Evolutionary conservation across 257 asterid species (phyloP), one percentile per base, ranked within the genome.

Genomic region (Nicotiana otophora): DNA sequence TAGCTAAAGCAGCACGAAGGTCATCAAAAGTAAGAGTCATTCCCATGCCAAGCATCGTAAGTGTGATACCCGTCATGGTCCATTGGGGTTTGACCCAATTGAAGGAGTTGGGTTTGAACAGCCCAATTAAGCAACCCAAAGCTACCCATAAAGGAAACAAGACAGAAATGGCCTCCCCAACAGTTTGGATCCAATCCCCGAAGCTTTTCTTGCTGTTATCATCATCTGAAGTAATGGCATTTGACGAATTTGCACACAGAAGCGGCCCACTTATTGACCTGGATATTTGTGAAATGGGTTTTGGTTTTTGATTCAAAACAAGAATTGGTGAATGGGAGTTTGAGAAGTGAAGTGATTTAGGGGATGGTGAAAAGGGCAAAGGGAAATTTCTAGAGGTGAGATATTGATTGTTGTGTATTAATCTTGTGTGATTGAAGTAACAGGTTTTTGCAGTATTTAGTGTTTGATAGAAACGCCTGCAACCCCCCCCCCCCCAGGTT

Each of bases 31-130:
- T 92, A 75, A 93, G 86, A 14, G 98, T 93, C 98, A 95, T 95
- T 68, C 98, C 98, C 98, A 95, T 93, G 10, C 98, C 98, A 57
- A 95, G 97, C 98, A 95, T 95, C 67, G 97, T 95, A 82, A 95
- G 54, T 48, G 97, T 93, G 84, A 95, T 86, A 66, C 98, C 98
- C 95, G 89, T 88, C 76, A 93, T n/a, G 30, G 94, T 93, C 98
- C 92, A 95, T 84, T 87, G 83, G 42, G 96, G 98, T 83, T 89
- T 87, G 61, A 95, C 96, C 98, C 98, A 95, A 83, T 80, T 87
- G 87, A 84, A 95, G 16, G 92, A 91, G 55, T 31, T 76, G 30
- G 98, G 98, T 85, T 84, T 89, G 84, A 91, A 20, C 39, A 93
- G 84, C 12, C 98, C 98, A 83, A 93, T 30, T 80, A 95, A 90